Percentiles rank a stretch among this genome's conserved stretches.
Evolutionary conservation across 768 basidiomycete genomes (phyloP).

Genomic region (Rubroboletus satanas): DNA sequence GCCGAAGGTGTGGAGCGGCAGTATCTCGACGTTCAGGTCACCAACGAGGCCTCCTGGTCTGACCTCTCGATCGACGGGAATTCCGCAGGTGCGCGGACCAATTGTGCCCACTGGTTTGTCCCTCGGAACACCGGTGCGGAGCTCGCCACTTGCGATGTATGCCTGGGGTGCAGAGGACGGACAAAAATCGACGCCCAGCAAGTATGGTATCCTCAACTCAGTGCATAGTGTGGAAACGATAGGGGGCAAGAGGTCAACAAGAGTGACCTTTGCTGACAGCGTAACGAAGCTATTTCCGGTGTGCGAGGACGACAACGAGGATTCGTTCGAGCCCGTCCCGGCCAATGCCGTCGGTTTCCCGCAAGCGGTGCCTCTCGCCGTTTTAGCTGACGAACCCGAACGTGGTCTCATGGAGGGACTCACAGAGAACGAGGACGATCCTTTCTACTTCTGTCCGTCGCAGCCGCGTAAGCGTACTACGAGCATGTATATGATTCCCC

Average conservation of each 20-base stretch:
- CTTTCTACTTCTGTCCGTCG: slow-evolving; percentile 22
- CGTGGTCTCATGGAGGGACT: neutral
- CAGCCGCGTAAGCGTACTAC: slow-evolving; percentile 27
- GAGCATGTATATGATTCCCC: slow-evolving; percentile 24
- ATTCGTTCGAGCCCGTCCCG: slow-evolving; percentile 26
- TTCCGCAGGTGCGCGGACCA: slow-evolving; percentile 9
- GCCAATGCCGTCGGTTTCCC: slow-evolving; percentile 23
- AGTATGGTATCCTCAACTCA: slow-evolving; percentile 17
- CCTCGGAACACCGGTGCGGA: slow-evolving; percentile 46
- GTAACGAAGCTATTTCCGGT: slow-evolving; percentile 29
- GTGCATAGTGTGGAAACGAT: slow-evolving; percentile 12
- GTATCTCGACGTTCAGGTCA: neutral
- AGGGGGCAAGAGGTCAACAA: slow-evolving; percentile 13
- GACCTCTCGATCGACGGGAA: neutral
- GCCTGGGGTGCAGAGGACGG: slow-evolving; percentile 40
- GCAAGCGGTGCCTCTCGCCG: neutral
- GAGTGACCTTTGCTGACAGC: slow-evolving; percentile 17
- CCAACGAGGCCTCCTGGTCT: slow-evolving; percentile 23
- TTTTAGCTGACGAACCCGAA: slow-evolving; percentile 1
- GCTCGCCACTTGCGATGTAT: slow-evolving; percentile 46
- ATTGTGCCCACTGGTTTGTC: slow-evolving; percentile 38
- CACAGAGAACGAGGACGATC: slow-evolving; percentile 21
- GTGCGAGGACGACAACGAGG: slow-evolving; percentile 32
- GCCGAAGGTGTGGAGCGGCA: slow-evolving; percentile 19
- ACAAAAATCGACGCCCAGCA: slow-evolving; percentile 19